A percentile compares a stretch with the other conserved stretches of the same genome.
phyloP scores from a whole-genome alignment of 1,139 yeast species.

The Geotrichum restrictum region DNA sequence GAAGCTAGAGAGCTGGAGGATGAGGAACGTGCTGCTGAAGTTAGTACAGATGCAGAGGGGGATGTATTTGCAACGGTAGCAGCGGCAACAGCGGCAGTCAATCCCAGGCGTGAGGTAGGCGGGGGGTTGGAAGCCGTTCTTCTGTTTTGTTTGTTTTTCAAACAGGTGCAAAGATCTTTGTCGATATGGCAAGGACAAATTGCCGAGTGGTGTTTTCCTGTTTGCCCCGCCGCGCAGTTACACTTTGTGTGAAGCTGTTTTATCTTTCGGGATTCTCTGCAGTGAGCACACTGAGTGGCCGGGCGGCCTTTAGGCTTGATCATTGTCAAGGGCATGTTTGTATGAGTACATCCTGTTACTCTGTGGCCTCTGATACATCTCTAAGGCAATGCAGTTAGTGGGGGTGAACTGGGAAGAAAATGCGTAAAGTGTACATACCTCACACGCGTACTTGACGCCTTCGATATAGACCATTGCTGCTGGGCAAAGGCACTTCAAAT shows the following conservation, averaged over 20 bases:
- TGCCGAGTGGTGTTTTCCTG: conserved; percentile 43
- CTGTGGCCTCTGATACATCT: conserved; percentile 94
- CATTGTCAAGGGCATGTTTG: conserved; percentile 84
- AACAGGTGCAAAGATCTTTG: conserved; percentile 56
- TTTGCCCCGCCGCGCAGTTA: conserved; percentile 57
- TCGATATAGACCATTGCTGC: conserved; percentile 81
- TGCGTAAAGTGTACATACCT: conserved; percentile 31
- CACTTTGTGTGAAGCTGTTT: conserved; percentile 71
- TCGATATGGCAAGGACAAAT: conserved; percentile 56
- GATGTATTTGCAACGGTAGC: neutral
- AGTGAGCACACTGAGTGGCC: conserved; percentile 83
- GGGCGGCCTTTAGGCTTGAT: conserved; percentile 97
- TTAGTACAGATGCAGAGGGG: conserved; percentile 1
- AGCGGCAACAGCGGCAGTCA: conserved; percentile 1
- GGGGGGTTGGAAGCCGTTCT: conserved; percentile 10
- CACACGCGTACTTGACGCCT: conserved; percentile 94
- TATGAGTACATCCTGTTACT: conserved; percentile 88
- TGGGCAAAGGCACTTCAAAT: too few relatives aligned
- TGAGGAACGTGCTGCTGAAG: neutral
- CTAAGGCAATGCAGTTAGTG: conserved; percentile 1
- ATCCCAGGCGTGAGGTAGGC: conserved; percentile 7
- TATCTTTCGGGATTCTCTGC: conserved; percentile 71
- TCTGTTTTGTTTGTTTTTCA: conserved; percentile 34
- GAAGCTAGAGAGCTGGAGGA: conserved; percentile 9
- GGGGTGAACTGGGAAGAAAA: neutral